Base-by-base conservation (phyloP, 345 rosid species). In the Cochlearia excelsa region DNA sequence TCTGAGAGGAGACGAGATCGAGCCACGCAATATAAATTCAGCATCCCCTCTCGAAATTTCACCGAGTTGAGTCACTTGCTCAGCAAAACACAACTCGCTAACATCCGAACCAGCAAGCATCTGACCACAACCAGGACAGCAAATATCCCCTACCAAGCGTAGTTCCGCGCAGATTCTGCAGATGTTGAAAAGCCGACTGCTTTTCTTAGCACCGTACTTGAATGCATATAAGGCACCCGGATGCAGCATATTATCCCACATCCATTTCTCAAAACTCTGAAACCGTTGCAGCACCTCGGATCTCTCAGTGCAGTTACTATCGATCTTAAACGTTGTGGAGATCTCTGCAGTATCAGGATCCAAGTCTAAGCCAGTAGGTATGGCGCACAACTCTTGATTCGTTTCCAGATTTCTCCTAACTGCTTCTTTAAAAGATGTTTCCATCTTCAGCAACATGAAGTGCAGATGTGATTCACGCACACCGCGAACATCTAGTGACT, bases 401-500 rank as follows among this genome's bases (percentile, higher is more conserved):
- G 29, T 37, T 48, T 54, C 59, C 40, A 27, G 38, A 54, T 70
- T 77, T 65, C 63, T 75, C 76, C 82, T 74, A 39, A 81, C 75
- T 58, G 81, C 70, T 72, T 82, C 90, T 72, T 80, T 90, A 47
- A 90, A 87, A 55, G 90, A 74, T 29, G 70, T 71, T 72, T 85
- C 90, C 11, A 83, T 77, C 77, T 79, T 87, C 51, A 77, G 81
- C 77, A 90, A 73, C 87, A 87, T 77, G 59, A 77, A 74, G 45
- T 78, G 78, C 48, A 90, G 75, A 80, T 83, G 78, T 45, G 90
- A 82, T 74, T 90, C 97, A 34, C 95, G 77, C 55, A 81, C 71
- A 56, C 97, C 97, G 7, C 90, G 93, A 4, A 76, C 82, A 72
- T 90, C 97, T 78, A 90, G 73, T 70, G 77, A 80, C 57, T 84